Evolutionary conservation across 1,139 yeast genomes (phyloP).

Genomic region (Debaryomyces fabryi): DNA sequence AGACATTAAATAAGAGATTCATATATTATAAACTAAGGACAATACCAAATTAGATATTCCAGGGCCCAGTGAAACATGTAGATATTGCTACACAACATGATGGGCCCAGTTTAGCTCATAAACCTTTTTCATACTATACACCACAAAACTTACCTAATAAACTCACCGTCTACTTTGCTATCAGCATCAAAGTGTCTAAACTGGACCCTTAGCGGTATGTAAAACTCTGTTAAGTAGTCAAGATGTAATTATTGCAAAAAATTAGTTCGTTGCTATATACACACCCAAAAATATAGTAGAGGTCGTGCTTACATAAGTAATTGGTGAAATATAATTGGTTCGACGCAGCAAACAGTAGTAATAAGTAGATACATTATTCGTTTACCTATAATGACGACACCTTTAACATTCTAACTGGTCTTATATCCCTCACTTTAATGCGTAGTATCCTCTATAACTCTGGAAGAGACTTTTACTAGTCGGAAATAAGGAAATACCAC

Average conservation of each 20-base stretch:
- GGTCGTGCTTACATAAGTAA: slow-evolving; percentile 11
- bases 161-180: background rate
- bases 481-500: background rate
- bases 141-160: background rate
- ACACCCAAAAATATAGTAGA: background rate
- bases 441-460: background rate
- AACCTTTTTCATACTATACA: background rate
- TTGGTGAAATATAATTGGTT: slow-evolving; percentile 12
- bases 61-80: too few relatives aligned
- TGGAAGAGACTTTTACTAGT: background rate
- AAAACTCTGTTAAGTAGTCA: background rate
- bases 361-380: background rate
- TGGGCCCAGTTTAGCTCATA: too few relatives aligned
- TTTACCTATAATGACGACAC: background rate
- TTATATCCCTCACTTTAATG: background rate
- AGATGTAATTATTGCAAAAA: slow-evolving; percentile 1
- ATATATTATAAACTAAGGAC: background rate
- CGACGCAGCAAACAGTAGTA: background rate
- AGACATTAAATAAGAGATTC: background rate
- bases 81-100: too few relatives aligned
- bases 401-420: background rate
- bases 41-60: background rate
- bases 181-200: background rate
- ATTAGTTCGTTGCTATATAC: background rate
- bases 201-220: background rate